Evolutionary conservation across 805 yeast genomes (phyloP).

Genomic region (Hanseniaspora clermontiae): DNA sequence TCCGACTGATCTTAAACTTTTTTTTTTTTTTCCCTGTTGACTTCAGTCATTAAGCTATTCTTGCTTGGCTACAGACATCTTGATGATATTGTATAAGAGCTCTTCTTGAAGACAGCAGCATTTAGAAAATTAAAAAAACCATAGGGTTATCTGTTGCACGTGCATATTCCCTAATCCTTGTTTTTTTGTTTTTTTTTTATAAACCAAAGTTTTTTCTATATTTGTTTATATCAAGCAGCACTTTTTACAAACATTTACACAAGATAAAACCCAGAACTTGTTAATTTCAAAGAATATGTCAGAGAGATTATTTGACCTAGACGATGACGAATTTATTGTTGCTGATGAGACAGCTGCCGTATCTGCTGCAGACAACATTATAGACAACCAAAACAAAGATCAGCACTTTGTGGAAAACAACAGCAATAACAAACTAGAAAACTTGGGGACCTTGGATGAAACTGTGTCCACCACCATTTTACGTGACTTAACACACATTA

Average conservation of each 20-base stretch:
- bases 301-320: constrained; percentile 2
- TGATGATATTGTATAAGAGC: too few species aligned
- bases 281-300: background rate
- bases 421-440: background rate
- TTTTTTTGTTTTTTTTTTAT: too few species aligned
- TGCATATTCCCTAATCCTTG: too few species aligned
- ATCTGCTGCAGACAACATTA: background rate
- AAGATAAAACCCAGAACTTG: too few species aligned
- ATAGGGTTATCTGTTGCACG: too few species aligned
- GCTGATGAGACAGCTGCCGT: constrained; percentile 3
- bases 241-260: too few species aligned
- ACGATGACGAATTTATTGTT: constrained; percentile 11
- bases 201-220: background rate
- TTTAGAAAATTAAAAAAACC: too few species aligned
- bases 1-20: constrained; percentile 27
- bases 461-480: constrained; percentile 22
- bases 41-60: background rate
- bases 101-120: too few species aligned
- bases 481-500: constrained; percentile 25
- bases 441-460: constrained; percentile 28
- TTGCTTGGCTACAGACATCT: background rate
- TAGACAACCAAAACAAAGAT: background rate
- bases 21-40: background rate
- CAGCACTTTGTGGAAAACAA: background rate
- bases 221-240: background rate